Evolutionary conservation across 495 filamentous ascomycete species (phyloP), one percentile per base, ranked within the genome.

Genomic region (Penicillium daleae): DNA sequence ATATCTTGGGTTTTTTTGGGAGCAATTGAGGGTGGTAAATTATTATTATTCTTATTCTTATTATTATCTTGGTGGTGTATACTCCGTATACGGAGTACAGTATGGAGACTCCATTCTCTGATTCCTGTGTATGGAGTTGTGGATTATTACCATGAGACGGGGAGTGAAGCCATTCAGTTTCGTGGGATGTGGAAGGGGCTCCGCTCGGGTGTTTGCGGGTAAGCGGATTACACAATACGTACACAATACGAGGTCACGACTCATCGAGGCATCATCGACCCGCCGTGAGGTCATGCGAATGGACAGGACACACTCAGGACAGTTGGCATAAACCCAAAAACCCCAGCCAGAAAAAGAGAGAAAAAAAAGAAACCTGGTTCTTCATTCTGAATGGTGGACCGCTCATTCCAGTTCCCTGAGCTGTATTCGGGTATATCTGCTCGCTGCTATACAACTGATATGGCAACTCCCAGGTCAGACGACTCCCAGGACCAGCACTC

Each of bases 201-300:
- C 49, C 57, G 46, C 2, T 64, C 67, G 67, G 67, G 67, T 62
- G 61, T 66, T 69, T 62, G 63, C 63, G 67, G 67, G 49, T 60
- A 57, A 48, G n/a, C 13, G 51, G 57, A 66, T 60, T 56, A 61
- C 58, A 52, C 51, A 21, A 57, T 66, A 66, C 56, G 21, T 22
- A 33, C 53, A 59, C 57, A n/a, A n/a, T n/a, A n/a, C n/a, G n/a
- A n/a, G n/a, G n/a, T n/a, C n/a, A n/a, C 60, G 59, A 65, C 59
- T 63, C 63, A 65, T 66, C 63, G 53, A 64, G 27, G 56, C 63
- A 69, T 69, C 66, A 69, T 69, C 59, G 67, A 69, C 58, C 64
- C 60, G 63, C 63, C 57, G 66, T 66, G 67, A 69, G 61, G 67
- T 69, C 67, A 69, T 69, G 64, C 57, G 66, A 22, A 50, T 15